These are phyloP conservation scores for Sarcocystis neurona DNA, from an alignment of 169 alveolate species.

Conservation along the genomic window DNA sequence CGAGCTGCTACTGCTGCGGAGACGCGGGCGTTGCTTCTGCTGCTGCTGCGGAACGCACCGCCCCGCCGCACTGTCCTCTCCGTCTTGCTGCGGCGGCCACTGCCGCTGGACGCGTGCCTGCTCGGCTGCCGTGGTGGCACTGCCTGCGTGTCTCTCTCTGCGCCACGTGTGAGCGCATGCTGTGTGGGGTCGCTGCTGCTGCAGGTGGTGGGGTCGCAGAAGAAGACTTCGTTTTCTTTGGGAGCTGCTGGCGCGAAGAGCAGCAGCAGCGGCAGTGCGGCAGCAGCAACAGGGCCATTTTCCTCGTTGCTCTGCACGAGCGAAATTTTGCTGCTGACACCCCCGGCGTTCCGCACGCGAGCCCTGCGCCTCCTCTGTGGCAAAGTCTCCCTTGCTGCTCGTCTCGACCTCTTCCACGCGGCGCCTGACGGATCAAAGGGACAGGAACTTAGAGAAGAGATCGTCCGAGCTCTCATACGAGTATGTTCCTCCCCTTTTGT, in stretches of 20 bases:
- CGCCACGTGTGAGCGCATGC: too few relatives aligned
- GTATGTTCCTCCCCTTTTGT: background rate
- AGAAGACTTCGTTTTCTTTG: conserved; percentile 19
- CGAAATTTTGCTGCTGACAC: conserved; percentile 31
- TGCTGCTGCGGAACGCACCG: conserved; percentile 6
- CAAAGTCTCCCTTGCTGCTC: conserved; percentile 77
- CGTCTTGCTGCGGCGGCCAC: background rate
- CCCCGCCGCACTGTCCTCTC: background rate
- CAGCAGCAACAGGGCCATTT: conserved; percentile 15
- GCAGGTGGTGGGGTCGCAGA: conserved; percentile 44
- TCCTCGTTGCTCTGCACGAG: conserved; percentile 34
- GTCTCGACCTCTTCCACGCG: conserved; percentile 79
- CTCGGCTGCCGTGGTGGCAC: too few relatives aligned
- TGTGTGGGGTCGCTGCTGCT: too few relatives aligned
- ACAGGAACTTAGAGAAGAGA: conserved; percentile 7
- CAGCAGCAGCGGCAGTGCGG: background rate
- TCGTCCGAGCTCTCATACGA: conserved; percentile 36
- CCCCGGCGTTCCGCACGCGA: conserved; percentile 45
- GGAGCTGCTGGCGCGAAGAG: conserved; percentile 17
- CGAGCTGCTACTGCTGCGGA: conserved; percentile 29
- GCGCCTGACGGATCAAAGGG: conserved; percentile 71
- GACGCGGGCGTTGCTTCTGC: conserved; percentile 17
- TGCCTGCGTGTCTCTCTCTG: too few relatives aligned
- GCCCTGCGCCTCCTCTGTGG: conserved; percentile 45
- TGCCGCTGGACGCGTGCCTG: too few relatives aligned